Evolutionary conservation across 768 basidiomycete species (phyloP), one percentile per base, ranked within the genome.

Genomic region (Ramaria sp.): DNA sequence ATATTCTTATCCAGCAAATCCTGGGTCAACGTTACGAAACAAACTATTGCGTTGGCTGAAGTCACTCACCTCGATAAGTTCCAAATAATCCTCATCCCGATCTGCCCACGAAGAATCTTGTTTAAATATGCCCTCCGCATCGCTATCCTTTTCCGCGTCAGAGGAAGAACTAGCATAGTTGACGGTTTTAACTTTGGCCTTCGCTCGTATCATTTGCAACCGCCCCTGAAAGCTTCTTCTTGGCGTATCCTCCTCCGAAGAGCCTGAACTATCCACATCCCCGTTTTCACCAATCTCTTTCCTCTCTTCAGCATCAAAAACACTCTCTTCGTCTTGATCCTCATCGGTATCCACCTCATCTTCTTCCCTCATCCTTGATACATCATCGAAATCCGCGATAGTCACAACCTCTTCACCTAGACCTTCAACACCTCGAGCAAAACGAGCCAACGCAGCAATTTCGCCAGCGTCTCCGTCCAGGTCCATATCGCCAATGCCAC

Each of bases 341-440:
- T 59, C 59, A 31, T 79, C 75, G 3, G 69, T 65, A 5, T 72
- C 62, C 2, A 39, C 60, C 11, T 59, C 46, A n/a, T 51, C 51
- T 39, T 53, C 47, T n/a, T 53, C 52, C 52, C 61, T 65, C 65
- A 84, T 77, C 60, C 66, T 68, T 56, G 72, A 73, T 53, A 70
- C 75, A 66, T 85, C 84, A 47, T 71, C 76, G 20, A 88, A 63
- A 68, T 90, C 87, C 63, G 82, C 84, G 69, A 82, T 80, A n/a
- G 82, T 83, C 47, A 78, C 81, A 20, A 73, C 66, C 7, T 60
- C 73, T 57, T 78, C 68, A 5, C 75, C 51, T 78, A 86, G 13
- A 68, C 64, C 58, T 68, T 65, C 83, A 87, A 78, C 20, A 78
- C 79, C 2, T 67, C 65, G 45, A 72, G 31, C 53, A 48, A 57